Percentiles rank a stretch among this genome's conserved stretches.
Evolutionary conservation across 495 filamentous ascomycete genomes (phyloP).

Genomic region (Penicillium paradoxum): DNA sequence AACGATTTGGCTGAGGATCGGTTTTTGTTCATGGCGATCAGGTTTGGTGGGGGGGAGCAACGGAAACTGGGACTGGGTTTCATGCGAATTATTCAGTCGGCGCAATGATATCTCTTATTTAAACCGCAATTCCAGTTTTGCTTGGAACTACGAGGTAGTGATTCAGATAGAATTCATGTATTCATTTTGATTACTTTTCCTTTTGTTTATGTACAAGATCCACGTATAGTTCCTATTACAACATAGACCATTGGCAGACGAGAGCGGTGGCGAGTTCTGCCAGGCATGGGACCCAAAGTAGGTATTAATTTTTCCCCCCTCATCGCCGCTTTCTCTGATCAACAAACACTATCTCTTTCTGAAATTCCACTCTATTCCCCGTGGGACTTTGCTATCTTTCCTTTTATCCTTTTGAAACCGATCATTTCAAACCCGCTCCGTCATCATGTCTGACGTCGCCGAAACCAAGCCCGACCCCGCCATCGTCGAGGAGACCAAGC

Average conservation of each 20-base stretch:
- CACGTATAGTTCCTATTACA: background rate
- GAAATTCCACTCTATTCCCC: conserved; percentile 6
- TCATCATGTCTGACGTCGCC: conserved; percentile 45
- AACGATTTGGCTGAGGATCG: conserved; percentile 5
- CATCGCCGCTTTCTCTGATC: conserved; percentile 20
- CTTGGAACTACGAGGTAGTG: background rate
- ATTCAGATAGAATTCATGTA: background rate
- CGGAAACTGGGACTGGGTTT: conserved; percentile 3
- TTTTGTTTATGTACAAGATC: background rate
- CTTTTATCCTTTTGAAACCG: background rate
- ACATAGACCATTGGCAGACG: background rate
- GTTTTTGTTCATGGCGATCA: conserved; percentile 25
- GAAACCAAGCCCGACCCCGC: conserved; percentile 48
- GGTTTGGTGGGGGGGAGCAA: conserved; percentile 14
- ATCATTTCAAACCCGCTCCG: background rate
- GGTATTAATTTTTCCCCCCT: conserved; percentile 34
- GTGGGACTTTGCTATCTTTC: conserved; percentile 3
- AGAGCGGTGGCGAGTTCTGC: conserved; percentile 9
- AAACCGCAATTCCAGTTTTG: background rate
- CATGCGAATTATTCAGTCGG: conserved; percentile 13
- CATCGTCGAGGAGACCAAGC: conserved; percentile 40
- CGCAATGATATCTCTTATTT: conserved; percentile 16
- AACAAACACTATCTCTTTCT: conserved; percentile 23
- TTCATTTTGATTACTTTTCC: background rate
- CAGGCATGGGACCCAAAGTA: conserved; percentile 15